phyloP scores from a whole-genome alignment of 495 filamentous ascomycete species.

The Aspergillus funiculosus region DNA sequence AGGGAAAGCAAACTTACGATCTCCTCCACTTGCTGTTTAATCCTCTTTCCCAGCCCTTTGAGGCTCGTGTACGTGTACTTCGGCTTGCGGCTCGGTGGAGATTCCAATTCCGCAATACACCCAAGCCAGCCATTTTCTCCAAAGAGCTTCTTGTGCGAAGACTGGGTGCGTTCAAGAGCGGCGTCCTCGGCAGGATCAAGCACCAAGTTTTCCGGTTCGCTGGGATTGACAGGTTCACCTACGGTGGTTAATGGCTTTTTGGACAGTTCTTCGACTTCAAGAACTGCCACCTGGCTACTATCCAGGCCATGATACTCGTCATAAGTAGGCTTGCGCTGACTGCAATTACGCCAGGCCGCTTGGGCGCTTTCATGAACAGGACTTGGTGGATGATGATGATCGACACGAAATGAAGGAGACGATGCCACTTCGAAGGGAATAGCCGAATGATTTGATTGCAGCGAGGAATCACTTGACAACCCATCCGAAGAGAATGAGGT shows the following conservation, averaged over 20 bases:
- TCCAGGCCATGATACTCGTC: background rate
- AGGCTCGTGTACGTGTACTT: constrained; percentile 36
- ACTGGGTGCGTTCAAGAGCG: background rate
- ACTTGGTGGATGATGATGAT: background rate
- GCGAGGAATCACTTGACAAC: constrained; percentile 11
- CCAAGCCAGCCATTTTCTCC: constrained; percentile 49
- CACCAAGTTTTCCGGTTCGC: background rate
- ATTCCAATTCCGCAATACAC: constrained; percentile 28
- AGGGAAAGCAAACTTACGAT: constrained; percentile 31
- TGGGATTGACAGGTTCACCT: background rate
- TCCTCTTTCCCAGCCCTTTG: constrained; percentile 36
- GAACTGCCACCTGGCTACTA: constrained; percentile 10
- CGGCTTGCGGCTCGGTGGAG: constrained; percentile 19
- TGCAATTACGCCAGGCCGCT: constrained; percentile 5
- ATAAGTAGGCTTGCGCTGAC: constrained; percentile 12
- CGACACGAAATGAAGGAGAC: constrained; percentile 5
- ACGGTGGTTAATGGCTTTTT: constrained; percentile 4
- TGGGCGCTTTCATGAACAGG: background rate
- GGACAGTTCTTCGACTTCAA: constrained; percentile 6
- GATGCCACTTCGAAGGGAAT: background rate
- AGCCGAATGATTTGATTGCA: background rate
- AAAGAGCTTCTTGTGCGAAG: constrained; percentile 47
- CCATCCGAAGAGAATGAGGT: constrained; percentile 3
- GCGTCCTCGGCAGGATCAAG: constrained; percentile 6
- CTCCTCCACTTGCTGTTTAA: constrained; percentile 43